phyloP scores from a whole-genome alignment of 108 stramenopile species.

The Cyclotella baltica region DNA sequence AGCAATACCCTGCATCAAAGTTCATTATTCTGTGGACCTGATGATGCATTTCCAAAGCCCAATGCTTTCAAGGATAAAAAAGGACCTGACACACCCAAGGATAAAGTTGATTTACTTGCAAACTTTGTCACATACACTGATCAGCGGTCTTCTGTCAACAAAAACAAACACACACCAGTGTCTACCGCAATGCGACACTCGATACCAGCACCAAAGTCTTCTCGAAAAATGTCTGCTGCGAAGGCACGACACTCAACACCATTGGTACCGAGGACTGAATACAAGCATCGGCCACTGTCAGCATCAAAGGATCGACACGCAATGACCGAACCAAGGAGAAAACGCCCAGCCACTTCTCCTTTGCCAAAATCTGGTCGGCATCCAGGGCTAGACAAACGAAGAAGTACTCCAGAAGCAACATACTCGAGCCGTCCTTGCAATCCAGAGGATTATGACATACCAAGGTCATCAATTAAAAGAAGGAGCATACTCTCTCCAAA shows the following conservation, averaged over 20 bases:
- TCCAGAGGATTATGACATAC: constrained; percentile 12
- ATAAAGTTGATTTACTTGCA: constrained; percentile 20
- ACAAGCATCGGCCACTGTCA: background rate
- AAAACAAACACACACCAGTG: no score
- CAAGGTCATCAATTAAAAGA: background rate
- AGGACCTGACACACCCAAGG: background rate
- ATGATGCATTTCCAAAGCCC: background rate
- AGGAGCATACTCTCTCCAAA: constrained; percentile 6
- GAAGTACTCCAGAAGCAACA: background rate
- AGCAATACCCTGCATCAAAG: no score
- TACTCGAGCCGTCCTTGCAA: background rate
- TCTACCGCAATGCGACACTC: no score
- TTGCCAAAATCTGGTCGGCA: background rate
- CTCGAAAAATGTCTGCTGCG: no score
- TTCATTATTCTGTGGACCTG: background rate
- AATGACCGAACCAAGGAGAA: background rate
- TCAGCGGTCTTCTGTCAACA: no score
- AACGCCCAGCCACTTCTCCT: constrained; percentile 3
- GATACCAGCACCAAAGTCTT: no score
- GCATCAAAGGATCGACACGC: background rate
- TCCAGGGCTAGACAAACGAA: constrained; percentile 3
- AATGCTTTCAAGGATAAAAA: background rate
- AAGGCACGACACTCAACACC: constrained; percentile 1
- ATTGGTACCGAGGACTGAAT: background rate
- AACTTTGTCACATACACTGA: constrained; percentile 30